A percentile compares a stretch with the other conserved stretches of the same genome.
Evolutionary conservation across 768 basidiomycete genomes (phyloP).

Genomic region (Coprinopsis strossmayeri): DNA sequence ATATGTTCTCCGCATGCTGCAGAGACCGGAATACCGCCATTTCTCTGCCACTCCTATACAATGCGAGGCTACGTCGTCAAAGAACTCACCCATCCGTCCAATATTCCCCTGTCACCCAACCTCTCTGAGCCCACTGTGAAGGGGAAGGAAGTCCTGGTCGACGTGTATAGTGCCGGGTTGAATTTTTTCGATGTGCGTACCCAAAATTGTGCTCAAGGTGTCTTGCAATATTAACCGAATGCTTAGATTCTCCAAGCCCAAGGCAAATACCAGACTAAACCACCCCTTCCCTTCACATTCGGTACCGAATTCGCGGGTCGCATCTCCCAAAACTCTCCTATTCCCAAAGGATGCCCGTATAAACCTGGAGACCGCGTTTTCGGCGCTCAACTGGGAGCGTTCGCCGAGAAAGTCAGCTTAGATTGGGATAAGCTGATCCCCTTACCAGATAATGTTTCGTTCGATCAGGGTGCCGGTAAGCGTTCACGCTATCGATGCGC

Average conservation of each 20-base stretch:
- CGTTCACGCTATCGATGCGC: conserved; percentile 8
- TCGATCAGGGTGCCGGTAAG: conserved; percentile 80
- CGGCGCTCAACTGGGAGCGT: conserved; percentile 73
- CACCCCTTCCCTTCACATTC: conserved; percentile 77
- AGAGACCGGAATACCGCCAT: background rate
- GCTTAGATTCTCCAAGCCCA: conserved; percentile 86
- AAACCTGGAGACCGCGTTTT: conserved; percentile 86
- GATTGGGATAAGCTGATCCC: conserved; percentile 45
- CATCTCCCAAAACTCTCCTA: conserved; percentile 62
- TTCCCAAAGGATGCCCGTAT: conserved; percentile 74
- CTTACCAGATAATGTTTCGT: conserved; percentile 71
- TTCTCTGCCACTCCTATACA: conserved; percentile 7
- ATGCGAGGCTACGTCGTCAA: conserved; percentile 81
- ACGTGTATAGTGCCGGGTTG: conserved; percentile 67
- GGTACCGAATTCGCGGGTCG: conserved; percentile 84
- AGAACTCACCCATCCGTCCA: conserved; percentile 62
- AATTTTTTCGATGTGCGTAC: conserved; percentile 71
- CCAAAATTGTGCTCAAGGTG: no score
- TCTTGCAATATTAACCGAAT: no score
- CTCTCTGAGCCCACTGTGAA: conserved; percentile 51
- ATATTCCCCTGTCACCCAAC: conserved; percentile 46
- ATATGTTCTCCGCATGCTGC: background rate
- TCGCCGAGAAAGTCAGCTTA: conserved; percentile 67
- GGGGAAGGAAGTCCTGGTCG: conserved; percentile 58
- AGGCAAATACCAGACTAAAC: conserved; percentile 85